Conservation (phyloP, 2,329 filamentous ascomycete genomes). For the Penicillium sp. region DNA sequence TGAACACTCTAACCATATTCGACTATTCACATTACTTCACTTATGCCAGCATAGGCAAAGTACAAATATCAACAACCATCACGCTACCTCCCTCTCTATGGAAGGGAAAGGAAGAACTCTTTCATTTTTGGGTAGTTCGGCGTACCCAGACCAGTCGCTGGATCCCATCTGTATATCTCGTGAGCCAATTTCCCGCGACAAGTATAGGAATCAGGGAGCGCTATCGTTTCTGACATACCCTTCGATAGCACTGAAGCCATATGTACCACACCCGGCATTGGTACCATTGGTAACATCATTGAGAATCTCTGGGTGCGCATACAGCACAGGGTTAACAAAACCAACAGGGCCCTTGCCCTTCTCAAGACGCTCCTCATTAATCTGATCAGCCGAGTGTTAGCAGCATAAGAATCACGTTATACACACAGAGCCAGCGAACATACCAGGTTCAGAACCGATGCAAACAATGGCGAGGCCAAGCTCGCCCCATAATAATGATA, state of each 20-base stretch:
- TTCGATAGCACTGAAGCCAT: conserved; percentile 32
- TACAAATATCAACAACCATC: too few species aligned
- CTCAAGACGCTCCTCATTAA: conserved; percentile 56
- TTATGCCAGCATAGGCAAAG: background rate
- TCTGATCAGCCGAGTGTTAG: conserved; percentile 13
- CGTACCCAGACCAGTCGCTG: conserved; percentile 37
- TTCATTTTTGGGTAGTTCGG: conserved; percentile 37
- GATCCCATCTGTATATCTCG: conserved; percentile 30
- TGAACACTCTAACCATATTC: background rate
- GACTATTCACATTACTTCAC: background rate
- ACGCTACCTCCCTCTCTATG: too few species aligned
- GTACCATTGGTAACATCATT: conserved; percentile 49
- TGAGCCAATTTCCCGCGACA: background rate
- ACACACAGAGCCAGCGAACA: conserved; percentile 7
- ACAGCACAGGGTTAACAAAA: conserved; percentile 56
- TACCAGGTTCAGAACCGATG: conserved; percentile 35
- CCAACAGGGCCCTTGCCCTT: conserved; percentile 54
- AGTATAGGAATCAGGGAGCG: background rate
- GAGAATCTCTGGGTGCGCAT: conserved; percentile 37
- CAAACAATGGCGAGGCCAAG: conserved; percentile 34
- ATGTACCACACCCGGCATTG: conserved; percentile 32
- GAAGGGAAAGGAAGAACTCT: conserved; percentile 32
- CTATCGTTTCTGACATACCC: conserved; percentile 17
- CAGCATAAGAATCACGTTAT: background rate
- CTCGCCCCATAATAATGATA: conserved; percentile 33